phyloP scores from a whole-genome alignment of 768 basidiomycete species.

The Grammothele lineata region DNA sequence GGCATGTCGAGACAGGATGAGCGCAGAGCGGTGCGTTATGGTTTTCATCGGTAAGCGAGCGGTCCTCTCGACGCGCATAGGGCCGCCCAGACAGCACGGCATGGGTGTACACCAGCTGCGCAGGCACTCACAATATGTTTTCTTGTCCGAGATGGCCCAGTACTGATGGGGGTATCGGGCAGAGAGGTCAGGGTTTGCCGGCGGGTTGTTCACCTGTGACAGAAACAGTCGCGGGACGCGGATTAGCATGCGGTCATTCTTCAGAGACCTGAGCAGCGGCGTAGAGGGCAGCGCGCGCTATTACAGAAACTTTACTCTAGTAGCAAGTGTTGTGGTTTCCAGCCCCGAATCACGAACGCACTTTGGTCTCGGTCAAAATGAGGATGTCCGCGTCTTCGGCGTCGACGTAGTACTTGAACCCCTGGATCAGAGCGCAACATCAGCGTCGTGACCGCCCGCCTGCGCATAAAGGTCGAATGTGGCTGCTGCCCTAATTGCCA shows the following conservation, averaged over 20 bases:
- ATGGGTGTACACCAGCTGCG: background rate
- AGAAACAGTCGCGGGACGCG: no score
- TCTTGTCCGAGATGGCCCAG: constrained; percentile 76
- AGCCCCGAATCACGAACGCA: constrained; percentile 25
- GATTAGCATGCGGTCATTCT: no score
- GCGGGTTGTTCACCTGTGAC: constrained; percentile 63
- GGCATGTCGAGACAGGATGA: background rate
- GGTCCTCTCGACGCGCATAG: no score
- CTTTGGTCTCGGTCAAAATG: constrained; percentile 86
- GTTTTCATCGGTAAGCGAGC: background rate
- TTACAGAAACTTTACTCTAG: no score
- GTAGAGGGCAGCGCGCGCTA: no score
- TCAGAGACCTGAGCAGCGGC: no score
- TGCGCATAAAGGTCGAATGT: no score
- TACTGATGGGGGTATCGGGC: constrained; percentile 63
- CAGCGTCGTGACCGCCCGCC: no score
- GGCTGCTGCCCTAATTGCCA: no score
- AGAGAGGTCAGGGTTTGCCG: constrained; percentile 54
- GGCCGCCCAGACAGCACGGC: no score
- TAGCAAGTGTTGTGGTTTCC: no score
- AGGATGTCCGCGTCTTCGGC: constrained; percentile 86
- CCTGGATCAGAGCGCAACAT: constrained; percentile 47
- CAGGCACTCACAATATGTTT: constrained; percentile 61
- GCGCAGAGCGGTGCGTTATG: background rate
- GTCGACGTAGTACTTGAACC: constrained; percentile 77